Percentiles rank a stretch among this genome's conserved stretches.
These are phyloP conservation scores for Colletotrichum tropicicola DNA, from an alignment of 2,329 filamentous ascomycete species.

Conservation along the genomic window DNA sequence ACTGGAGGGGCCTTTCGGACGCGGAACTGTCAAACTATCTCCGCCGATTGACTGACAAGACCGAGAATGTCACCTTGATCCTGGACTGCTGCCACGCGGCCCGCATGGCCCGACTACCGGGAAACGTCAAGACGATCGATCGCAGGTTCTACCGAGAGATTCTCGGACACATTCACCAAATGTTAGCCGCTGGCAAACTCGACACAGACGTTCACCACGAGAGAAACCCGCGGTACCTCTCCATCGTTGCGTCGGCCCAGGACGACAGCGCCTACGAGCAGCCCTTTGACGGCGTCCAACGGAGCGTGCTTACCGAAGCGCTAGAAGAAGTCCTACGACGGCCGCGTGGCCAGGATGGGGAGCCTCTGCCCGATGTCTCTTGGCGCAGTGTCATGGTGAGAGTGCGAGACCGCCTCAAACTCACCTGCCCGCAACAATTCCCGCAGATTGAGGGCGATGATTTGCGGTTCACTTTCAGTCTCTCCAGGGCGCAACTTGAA, in stretches of 20 bases:
- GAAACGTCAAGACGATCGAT: background rate
- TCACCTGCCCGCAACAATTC: background rate
- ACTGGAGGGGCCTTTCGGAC: background rate
- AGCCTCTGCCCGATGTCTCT: background rate
- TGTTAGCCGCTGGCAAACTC: background rate
- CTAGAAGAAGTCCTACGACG: background rate
- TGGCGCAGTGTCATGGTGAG: background rate
- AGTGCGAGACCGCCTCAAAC: background rate
- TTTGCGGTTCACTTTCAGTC: background rate
- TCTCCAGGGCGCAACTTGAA: background rate
- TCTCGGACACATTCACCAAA: background rate
- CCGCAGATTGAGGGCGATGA: background rate
- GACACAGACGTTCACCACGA: background rate
- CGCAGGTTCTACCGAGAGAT: background rate
- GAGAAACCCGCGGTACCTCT: background rate
- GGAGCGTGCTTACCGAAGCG: background rate
- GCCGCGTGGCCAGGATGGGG: background rate
- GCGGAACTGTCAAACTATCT: background rate
- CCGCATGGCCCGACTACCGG: background rate
- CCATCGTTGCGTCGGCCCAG: background rate
- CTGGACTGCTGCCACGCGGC: background rate
- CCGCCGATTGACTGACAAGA: background rate
- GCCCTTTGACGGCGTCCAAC: background rate
- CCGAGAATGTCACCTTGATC: background rate
- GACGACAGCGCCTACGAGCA: background rate